Percentiles rank a stretch among this genome's conserved stretches.
Evolutionary conservation across 2,329 filamentous ascomycete species (phyloP).

Genomic region (Cytospora leucostoma): DNA sequence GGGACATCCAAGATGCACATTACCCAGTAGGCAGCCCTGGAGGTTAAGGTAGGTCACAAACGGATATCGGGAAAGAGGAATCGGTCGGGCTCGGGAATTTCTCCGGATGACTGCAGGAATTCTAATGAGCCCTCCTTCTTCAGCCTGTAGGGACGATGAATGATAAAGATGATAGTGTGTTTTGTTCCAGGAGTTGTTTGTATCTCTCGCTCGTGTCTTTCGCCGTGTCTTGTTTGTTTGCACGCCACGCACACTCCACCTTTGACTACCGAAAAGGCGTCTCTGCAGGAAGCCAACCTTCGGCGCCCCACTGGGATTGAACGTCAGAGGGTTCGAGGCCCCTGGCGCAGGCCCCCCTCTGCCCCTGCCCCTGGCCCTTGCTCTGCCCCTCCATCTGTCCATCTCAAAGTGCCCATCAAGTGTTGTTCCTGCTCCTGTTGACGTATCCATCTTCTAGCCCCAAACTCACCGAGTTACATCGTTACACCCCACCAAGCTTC

Average conservation of each 20-base stretch:
- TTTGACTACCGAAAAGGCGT: constrained; percentile 2
- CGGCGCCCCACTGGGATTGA: background rate
- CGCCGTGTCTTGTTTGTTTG: too few species aligned
- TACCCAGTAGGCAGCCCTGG: background rate
- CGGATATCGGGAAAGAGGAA: background rate
- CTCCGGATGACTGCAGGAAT: background rate
- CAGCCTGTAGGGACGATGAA: background rate
- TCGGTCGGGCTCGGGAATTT: background rate
- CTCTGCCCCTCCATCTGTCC: constrained; percentile 14
- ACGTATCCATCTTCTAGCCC: constrained; percentile 7
- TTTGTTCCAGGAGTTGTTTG: background rate
- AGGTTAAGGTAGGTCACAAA: background rate
- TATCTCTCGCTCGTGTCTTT: constrained; percentile 4
- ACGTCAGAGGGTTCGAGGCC: constrained; percentile 1
- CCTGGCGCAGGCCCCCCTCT: background rate
- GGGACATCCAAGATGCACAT: background rate
- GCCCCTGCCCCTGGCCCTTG: background rate
- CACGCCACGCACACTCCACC: constrained; percentile 5
- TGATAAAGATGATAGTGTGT: background rate
- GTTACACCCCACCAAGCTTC: constrained; percentile 4
- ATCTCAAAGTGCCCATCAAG: too few species aligned
- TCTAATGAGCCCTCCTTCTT: background rate
- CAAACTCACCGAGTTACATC: background rate
- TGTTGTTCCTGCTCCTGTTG: background rate
- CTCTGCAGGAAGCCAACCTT: constrained; percentile 17